A percentile compares a stretch with the other conserved stretches of the same genome.
These are phyloP conservation scores for Leptographium procerum DNA, from an alignment of 2,329 filamentous ascomycete species.

Conservation along the genomic window DNA sequence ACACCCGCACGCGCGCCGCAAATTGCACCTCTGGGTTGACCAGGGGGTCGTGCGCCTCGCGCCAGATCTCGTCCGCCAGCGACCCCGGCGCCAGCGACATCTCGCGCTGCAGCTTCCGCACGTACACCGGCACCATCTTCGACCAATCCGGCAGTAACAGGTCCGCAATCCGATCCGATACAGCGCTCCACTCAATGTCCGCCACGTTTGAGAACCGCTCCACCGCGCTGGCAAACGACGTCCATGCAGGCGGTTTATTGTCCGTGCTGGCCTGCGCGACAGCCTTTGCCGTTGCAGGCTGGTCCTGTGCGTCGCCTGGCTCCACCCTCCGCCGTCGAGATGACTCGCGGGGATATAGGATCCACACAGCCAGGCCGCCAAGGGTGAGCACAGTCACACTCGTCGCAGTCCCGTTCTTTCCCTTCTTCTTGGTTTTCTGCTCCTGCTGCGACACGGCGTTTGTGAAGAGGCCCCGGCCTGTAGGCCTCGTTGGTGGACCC, in stretches of 20 bases:
- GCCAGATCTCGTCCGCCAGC: constrained; percentile 86
- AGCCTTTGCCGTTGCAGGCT: background rate
- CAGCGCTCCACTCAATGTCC: constrained; percentile 41
- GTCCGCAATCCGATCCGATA: constrained; percentile 52
- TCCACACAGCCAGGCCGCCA: background rate
- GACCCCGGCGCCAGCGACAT: constrained; percentile 80
- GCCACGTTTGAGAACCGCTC: constrained; percentile 40
- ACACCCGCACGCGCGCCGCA: constrained; percentile 72
- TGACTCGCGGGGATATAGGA: background rate
- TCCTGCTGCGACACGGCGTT: background rate
- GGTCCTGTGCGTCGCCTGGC: background rate
- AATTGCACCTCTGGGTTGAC: constrained; percentile 80
- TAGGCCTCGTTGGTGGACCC: too few species aligned
- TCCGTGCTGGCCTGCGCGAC: background rate
- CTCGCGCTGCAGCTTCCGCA: constrained; percentile 77
- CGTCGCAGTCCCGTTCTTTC: background rate
- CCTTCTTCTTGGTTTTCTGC: background rate
- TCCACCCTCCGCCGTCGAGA: background rate
- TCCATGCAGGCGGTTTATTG: constrained; percentile 27
- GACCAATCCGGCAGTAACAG: constrained; percentile 77
- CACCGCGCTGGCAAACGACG: constrained; percentile 33
- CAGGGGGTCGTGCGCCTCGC: constrained; percentile 72
- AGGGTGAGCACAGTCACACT: background rate
- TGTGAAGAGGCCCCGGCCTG: background rate
- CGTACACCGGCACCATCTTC: constrained; percentile 59